These are phyloP conservation scores for Lepidium africanum DNA, from an alignment of 345 rosid genomes.

Conservation along the genomic window DNA sequence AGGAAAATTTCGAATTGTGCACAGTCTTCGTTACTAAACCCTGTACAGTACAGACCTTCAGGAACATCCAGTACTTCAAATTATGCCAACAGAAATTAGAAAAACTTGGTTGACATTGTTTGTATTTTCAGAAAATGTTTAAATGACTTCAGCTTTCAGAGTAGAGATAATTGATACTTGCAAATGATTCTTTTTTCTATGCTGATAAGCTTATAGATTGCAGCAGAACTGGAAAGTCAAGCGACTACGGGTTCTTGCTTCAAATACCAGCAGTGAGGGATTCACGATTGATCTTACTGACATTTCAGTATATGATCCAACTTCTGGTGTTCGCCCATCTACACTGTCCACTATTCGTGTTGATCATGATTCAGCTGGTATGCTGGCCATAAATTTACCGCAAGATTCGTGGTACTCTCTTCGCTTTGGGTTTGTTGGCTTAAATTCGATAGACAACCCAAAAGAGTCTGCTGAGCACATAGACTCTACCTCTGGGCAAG, in stretches of 20 bases:
- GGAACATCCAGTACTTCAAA: background rate
- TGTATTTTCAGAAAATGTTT: background rate
- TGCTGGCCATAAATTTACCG: conserved; percentile 82
- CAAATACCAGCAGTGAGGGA: conserved; percentile 64
- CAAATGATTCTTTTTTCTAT: background rate
- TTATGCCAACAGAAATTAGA: background rate
- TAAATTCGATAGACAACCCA: conserved; percentile 22
- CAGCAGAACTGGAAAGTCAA: conserved; percentile 99
- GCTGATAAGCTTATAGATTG: conserved; percentile 51
- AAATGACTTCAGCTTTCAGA: background rate
- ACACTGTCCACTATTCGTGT: conserved; percentile 61
- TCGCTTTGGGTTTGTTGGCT: conserved; percentile 71
- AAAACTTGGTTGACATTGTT: background rate
- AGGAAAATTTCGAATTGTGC: background rate
- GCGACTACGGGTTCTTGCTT: conserved; percentile 68
- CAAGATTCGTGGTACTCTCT: conserved; percentile 62
- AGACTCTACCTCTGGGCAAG: conserved; percentile 19
- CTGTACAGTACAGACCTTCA: background rate
- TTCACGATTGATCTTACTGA: conserved; percentile 86
- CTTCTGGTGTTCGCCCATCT: conserved; percentile 43
- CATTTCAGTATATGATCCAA: conserved; percentile 45
- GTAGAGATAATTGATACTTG: background rate
- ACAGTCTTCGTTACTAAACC: background rate
- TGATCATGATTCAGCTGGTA: conserved; percentile 86
- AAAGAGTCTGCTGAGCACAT: conserved; percentile 30